These are phyloP conservation scores for Russula virescens DNA, from an alignment of 768 basidiomycete genomes.

Conservation along the genomic window DNA sequence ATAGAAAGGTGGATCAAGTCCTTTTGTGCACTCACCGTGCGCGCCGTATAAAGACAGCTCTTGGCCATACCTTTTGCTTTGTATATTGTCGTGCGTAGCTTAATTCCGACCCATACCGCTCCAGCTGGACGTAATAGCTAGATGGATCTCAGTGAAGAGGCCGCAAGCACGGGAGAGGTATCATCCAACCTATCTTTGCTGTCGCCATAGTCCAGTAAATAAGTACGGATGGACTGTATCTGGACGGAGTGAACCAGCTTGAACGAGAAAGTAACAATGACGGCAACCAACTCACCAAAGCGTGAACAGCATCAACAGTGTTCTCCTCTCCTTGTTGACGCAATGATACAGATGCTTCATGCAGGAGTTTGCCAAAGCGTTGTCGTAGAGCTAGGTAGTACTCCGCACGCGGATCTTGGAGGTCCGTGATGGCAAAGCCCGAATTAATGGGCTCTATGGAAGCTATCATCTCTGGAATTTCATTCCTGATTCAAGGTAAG, in stretches of 20 bases:
- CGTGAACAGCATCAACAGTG: constrained; percentile 73
- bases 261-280: not conserved
- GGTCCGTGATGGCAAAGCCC: constrained; percentile 63
- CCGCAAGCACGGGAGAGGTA: constrained; percentile 28
- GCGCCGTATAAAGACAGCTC: constrained; percentile 60
- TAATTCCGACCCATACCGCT: constrained; percentile 54
- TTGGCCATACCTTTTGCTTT: constrained; percentile 71
- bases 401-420: constrained; percentile 42
- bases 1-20: not conserved
- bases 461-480: constrained; percentile 74
- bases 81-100: constrained; percentile 62
- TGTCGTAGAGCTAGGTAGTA: constrained; percentile 51
- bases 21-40: constrained; percentile 45
- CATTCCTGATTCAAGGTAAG: constrained; percentile 42
- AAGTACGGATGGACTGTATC: constrained; percentile 65
- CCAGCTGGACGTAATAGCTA: constrained; percentile 54
- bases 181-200: constrained; percentile 46
- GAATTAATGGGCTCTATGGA: constrained; percentile 53
- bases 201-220: constrained; percentile 71
- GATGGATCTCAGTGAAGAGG: not conserved
- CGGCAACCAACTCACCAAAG: constrained; percentile 41
- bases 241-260: constrained; percentile 26
- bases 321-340: constrained; percentile 73
- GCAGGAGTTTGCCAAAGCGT: constrained; percentile 65
- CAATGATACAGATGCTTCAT: constrained; percentile 60